Evolutionary conservation across 1,284 basidiomycete genomes (phyloP).

Genomic region (Moniliella sp.): DNA sequence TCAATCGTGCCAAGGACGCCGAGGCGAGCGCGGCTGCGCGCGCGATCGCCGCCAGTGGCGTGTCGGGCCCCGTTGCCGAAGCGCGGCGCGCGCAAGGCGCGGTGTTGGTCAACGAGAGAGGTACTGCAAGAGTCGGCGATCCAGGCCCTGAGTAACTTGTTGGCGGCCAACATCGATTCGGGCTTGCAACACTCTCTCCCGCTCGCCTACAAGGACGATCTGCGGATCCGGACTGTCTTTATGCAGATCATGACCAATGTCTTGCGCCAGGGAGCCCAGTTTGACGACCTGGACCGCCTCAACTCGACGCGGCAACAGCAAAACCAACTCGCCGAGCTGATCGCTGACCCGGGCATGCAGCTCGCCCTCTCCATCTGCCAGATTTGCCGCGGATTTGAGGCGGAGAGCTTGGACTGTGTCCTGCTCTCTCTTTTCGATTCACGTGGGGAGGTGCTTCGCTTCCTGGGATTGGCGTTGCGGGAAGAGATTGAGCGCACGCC

Average conservation of each 20-base stretch:
- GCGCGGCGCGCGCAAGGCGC: background rate
- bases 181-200: constrained; percentile 69
- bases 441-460: constrained; percentile 18
- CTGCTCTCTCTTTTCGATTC: constrained; percentile 24
- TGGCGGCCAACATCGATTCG: constrained; percentile 64
- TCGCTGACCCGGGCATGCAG: constrained; percentile 16
- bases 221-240: constrained; percentile 55
- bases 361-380: constrained; percentile 20
- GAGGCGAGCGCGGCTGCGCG: background rate
- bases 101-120: background rate
- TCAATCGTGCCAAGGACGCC: constrained; percentile 11
- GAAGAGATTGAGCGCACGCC: constrained; percentile 20
- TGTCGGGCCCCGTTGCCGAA: too few species aligned
- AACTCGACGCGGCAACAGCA: constrained; percentile 11
- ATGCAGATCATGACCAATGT: constrained; percentile 70
- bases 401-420: constrained; percentile 14
- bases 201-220: constrained; percentile 56
- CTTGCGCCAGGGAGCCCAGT: constrained; percentile 45
- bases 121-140: constrained; percentile 11
- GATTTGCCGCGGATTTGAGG: constrained; percentile 14
- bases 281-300: constrained; percentile 22
- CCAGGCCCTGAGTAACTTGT: constrained; percentile 52
- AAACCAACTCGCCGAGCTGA: constrained; percentile 15
- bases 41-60: too few species aligned
- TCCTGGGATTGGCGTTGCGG: constrained; percentile 17